These are phyloP conservation scores for Coemansia reversa DNA, from an alignment of 192 early-diverging fungal genomes.

Conservation along the genomic window DNA sequence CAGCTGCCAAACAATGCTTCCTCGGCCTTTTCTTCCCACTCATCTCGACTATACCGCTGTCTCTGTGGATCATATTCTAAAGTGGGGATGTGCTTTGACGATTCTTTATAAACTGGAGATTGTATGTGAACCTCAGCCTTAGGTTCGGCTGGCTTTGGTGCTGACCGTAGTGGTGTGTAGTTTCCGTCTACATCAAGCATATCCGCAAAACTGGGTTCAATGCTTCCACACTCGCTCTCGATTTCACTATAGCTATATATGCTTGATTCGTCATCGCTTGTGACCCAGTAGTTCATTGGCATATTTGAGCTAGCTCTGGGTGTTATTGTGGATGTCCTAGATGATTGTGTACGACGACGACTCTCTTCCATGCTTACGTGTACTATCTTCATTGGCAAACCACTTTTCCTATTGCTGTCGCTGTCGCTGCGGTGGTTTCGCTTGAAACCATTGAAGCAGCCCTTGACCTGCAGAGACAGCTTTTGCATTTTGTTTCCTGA, in stretches of 20 bases:
- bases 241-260: neutral
- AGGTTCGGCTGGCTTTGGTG: conserved; percentile 1
- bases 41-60: conserved; percentile 28
- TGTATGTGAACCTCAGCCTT: neutral
- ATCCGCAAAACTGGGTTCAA: conserved; percentile 9
- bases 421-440: conserved; percentile 25
- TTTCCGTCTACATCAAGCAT: conserved; percentile 1
- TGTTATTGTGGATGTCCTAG: neutral
- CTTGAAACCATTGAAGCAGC: conserved; percentile 23
- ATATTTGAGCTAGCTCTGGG: neutral
- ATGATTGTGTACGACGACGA: conserved; percentile 1
- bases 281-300: conserved; percentile 48
- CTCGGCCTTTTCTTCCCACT: conserved; percentile 30
- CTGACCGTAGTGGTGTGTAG: conserved; percentile 20
- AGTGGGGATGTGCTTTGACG: neutral
- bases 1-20: conserved; percentile 42
- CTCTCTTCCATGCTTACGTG: conserved; percentile 34
- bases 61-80: neutral
- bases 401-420: conserved; percentile 2
- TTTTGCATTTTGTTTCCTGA: conserved; percentile 36
- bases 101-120: neutral
- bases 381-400: conserved; percentile 16
- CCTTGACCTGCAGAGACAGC: conserved; percentile 39
- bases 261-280: conserved; percentile 20
- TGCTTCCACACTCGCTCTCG: neutral